Evolutionary conservation across 352 stramenopile genomes (phyloP).

Genomic region (Phytophthora macrochlamydospora): DNA sequence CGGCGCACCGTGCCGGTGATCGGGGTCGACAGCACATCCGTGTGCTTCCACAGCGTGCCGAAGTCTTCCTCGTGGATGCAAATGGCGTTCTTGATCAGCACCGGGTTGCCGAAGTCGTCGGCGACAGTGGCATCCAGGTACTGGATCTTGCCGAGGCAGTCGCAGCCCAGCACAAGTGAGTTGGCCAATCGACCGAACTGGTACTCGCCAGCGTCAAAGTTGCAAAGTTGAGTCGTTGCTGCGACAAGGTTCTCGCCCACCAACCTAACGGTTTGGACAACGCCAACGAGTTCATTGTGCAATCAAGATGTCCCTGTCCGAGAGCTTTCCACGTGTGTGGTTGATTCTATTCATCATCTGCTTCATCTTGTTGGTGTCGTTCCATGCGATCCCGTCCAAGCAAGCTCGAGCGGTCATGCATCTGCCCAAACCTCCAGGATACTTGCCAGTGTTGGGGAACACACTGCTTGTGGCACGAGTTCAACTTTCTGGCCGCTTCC

Average conservation of each 20-base stretch:
- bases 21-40: too few relatives aligned
- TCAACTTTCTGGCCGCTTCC: conserved; percentile 44
- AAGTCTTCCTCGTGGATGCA: too few relatives aligned
- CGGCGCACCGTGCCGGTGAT: too few relatives aligned
- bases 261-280: background rate
- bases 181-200: too few relatives aligned
- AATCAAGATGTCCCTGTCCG: background rate
- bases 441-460: conserved; percentile 53
- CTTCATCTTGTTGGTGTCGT: background rate
- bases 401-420: conserved; percentile 26
- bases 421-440: conserved; percentile 46
- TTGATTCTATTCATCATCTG: background rate
- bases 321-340: too few relatives aligned
- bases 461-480: conserved; percentile 48
- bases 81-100: too few relatives aligned
- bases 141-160: too few relatives aligned
- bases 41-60: too few relatives aligned
- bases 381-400: conserved; percentile 19
- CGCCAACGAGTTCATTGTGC: background rate
- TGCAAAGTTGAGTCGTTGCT: background rate
- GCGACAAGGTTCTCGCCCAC: background rate
- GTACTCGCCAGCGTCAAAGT: conserved; percentile 73
- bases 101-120: too few relatives aligned
- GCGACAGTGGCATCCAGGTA: too few relatives aligned
- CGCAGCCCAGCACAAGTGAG: too few relatives aligned